Base-by-base conservation (phyloP, 2,329 filamentous ascomycete species). In the Xylaria sp. region DNA sequence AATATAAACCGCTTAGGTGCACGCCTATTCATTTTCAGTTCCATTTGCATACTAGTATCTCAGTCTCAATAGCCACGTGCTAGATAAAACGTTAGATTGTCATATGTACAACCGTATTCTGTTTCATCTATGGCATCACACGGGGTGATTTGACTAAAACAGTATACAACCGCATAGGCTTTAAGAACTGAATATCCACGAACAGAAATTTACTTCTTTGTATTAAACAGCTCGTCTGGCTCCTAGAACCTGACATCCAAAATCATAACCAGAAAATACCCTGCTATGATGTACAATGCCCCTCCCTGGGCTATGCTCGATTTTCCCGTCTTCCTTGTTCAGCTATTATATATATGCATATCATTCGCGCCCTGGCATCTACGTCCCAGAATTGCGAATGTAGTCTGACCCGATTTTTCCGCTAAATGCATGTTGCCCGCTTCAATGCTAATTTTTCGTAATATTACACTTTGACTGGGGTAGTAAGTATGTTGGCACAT, bases 391-490 rank as follows among this genome's bases (percentile, higher is more conserved):
- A 49, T 8, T 17, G 40, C 14, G 21, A 4, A 47, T 47, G 25
- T 25, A 37, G 33, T 40, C 19, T 42, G 8, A 9, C 31, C 15
- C 28, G 25, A 33, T 19, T 37, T 45, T 38, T n/a, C n/a, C 55
- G 40, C 50, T 55, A 43, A 58, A 50, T 54, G 46, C 43, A 59
- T 28, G 46, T 28, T 35, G 51, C 9, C 25, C 15, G 38, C 25
- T 38, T 31, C 19, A 28, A 56, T 58, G 61, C 58, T 49, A 31
- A 5, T 31, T 31, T 45, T 64, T 53, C 11, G 45, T 60, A 54
- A 14, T 61, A 55, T 58, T 61, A 64, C 62, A 64, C 35, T 28
- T 57, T 8, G 31, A 37, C 28, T 17, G 19, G 28, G 35, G 47
- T 31, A 38, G 31, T 7, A 33, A 14, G 31, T 28, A 8, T 5